Percentiles rank a stretch among this genome's conserved stretches.
Evolutionary conservation across 345 rosid species (phyloP).

Genomic region (Dovyalis caffra): DNA sequence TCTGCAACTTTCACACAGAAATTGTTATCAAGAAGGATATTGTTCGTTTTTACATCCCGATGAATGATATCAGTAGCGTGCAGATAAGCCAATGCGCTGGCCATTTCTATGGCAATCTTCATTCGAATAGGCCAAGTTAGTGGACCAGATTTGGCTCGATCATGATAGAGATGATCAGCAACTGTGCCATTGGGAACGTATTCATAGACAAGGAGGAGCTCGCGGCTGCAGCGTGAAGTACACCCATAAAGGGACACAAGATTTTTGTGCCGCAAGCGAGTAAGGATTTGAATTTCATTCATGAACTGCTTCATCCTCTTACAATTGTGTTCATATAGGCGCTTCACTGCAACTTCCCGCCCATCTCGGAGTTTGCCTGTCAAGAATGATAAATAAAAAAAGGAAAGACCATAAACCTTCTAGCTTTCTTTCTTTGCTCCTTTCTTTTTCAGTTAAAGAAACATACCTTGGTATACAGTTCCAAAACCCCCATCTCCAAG

Average conservation of each 20-base stretch:
- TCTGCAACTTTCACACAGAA: slow-evolving; percentile 18
- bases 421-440: too few species aligned
- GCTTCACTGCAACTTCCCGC: slow-evolving; percentile 31
- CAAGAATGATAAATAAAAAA: neutral
- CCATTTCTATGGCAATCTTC: slow-evolving; percentile 16
- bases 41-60: slow-evolving; percentile 9
- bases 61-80: slow-evolving; percentile 15
- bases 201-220: slow-evolving; percentile 28
- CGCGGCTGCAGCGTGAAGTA: slow-evolving; percentile 19
- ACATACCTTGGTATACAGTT: slow-evolving; percentile 13
- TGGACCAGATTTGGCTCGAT: neutral
- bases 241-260: slow-evolving; percentile 29
- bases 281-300: slow-evolving; percentile 29
- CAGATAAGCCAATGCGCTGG: slow-evolving; percentile 12
- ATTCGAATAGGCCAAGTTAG: slow-evolving; percentile 9
- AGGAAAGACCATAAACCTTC: too few species aligned
- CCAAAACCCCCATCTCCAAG: slow-evolving; percentile 21
- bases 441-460: neutral
- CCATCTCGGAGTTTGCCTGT: slow-evolving; percentile 30
- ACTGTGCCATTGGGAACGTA: slow-evolving; percentile 12
- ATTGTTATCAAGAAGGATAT: slow-evolving; percentile 18
- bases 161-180: slow-evolving; percentile 10
- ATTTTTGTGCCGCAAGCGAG: slow-evolving; percentile 26
- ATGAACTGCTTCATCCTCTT: slow-evolving; percentile 26
- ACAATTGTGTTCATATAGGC: slow-evolving; percentile 25